phyloP scores from a whole-genome alignment of 2,329 filamentous ascomycete species.

The Botryotinia globosa region DNA sequence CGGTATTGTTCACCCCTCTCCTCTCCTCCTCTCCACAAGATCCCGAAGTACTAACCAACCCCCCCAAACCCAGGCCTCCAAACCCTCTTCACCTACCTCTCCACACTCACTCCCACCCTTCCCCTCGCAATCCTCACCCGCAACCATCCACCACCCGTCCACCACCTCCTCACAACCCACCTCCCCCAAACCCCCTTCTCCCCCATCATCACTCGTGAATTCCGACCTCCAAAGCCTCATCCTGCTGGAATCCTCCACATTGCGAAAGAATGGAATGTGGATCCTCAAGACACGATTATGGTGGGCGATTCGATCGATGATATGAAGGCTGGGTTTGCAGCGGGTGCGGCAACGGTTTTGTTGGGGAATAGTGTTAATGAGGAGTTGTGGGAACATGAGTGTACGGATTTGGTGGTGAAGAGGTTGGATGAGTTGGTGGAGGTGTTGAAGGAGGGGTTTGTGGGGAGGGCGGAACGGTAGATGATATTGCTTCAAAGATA shows the following conservation, averaged over 20 bases:
- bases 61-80: constrained; percentile 65
- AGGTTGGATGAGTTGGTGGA: constrained; percentile 73
- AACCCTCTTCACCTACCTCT: constrained; percentile 78
- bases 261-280: constrained; percentile 65
- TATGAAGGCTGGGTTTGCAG: constrained; percentile 79
- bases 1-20: constrained; percentile 60
- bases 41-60: constrained; percentile 68
- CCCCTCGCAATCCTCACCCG: constrained; percentile 87
- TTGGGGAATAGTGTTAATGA: constrained; percentile 79
- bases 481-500: not conserved
- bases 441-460: constrained; percentile 73
- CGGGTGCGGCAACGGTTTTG: constrained; percentile 87
- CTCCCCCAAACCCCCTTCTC: constrained; percentile 65
- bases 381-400: constrained; percentile 65
- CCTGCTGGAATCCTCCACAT: constrained; percentile 88
- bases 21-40: constrained; percentile 68
- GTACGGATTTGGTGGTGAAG: constrained; percentile 72
- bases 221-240: constrained; percentile 77
- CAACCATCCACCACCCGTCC: constrained; percentile 82
- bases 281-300: constrained; percentile 36
- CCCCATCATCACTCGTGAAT: constrained; percentile 82
- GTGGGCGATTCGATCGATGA: constrained; percentile 82
- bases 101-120: constrained; percentile 51
- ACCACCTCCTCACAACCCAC: constrained; percentile 72
- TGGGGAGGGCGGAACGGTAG: constrained; percentile 43